Percentiles rank a stretch among this genome's conserved stretches.
Evolutionary conservation across 2,329 filamentous ascomycete genomes (phyloP).

Genomic region (Keithomyces neogunnii): DNA sequence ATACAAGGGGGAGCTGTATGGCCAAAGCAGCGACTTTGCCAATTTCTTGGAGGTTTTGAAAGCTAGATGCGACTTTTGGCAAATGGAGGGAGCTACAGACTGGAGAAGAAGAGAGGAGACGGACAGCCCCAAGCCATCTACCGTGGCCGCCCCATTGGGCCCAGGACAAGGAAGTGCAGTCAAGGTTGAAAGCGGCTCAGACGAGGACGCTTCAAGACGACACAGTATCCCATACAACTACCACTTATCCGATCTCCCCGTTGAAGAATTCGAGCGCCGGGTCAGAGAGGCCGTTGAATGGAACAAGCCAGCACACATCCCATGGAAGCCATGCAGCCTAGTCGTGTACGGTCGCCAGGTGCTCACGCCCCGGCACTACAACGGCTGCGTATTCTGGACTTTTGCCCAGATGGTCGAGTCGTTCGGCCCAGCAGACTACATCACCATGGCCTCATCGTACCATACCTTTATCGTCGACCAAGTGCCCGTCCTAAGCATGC

Average conservation of each 20-base stretch:
- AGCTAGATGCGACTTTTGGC: slow-evolving; percentile 73
- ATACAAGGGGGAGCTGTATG: slow-evolving; percentile 41
- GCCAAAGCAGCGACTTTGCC: slow-evolving; percentile 62
- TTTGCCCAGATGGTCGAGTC: slow-evolving; percentile 60
- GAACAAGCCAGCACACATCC: slow-evolving; percentile 11
- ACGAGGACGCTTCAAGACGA: slow-evolving; percentile 1
- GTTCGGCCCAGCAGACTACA: slow-evolving; percentile 75
- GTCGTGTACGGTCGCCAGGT: slow-evolving; percentile 58
- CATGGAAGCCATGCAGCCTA: slow-evolving; percentile 35
- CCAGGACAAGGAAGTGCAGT: neutral
- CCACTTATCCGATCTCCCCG: slow-evolving; percentile 13
- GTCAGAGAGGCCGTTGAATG: slow-evolving; percentile 17
- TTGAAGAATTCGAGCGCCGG: slow-evolving; percentile 17
- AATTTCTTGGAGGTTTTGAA: slow-evolving; percentile 68
- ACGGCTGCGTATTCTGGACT: slow-evolving; percentile 54
- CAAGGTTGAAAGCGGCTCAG: neutral
- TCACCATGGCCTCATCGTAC: slow-evolving; percentile 70
- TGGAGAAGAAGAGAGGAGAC: slow-evolving; percentile 52
- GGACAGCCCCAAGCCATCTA: slow-evolving; percentile 4
- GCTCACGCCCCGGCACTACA: slow-evolving; percentile 46
- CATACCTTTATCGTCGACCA: slow-evolving; percentile 69
- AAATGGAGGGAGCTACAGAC: slow-evolving; percentile 69
- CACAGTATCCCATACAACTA: slow-evolving; percentile 22
- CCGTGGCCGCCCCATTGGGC: neutral
- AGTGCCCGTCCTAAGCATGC: slow-evolving; percentile 56